These are phyloP conservation scores for Paramecium bursaria DNA, from an alignment of 73 alveolate species.

Conservation along the genomic window DNA sequence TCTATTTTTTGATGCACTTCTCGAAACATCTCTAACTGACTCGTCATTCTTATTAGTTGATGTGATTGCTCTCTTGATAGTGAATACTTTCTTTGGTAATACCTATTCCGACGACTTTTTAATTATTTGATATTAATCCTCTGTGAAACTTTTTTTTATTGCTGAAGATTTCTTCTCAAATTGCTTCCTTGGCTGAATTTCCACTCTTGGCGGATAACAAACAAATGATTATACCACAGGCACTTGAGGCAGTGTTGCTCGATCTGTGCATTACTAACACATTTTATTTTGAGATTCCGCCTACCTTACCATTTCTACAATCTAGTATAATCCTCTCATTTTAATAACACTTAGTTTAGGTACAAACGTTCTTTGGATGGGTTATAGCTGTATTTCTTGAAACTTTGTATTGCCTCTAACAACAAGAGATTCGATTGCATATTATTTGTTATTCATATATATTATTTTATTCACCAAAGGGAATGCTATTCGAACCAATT, in stretches of 20 bases:
- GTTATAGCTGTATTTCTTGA: not conserved
- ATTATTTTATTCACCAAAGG: slow-evolving; percentile 58
- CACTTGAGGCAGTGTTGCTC: not conserved
- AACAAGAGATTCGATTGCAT: slow-evolving; percentile 4
- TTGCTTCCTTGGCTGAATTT: slow-evolving; percentile 13
- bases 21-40: no score
- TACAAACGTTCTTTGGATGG: not conserved
- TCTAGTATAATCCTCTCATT: slow-evolving; percentile 28
- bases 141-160: not conserved
- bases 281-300: not conserved
- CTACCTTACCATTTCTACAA: not conserved
- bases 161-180: not conserved
- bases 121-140: slow-evolving; percentile 2
- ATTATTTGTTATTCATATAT: no score
- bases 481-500: slow-evolving; percentile 52
- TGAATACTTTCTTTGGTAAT: not conserved
- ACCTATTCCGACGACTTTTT: not conserved
- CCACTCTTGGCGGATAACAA: slow-evolving; percentile 41
- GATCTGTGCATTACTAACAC: not conserved
- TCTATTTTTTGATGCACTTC: no score
- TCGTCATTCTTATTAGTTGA: no score
- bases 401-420: slow-evolving; percentile 35
- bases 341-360: slow-evolving; percentile 6
- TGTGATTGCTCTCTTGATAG: not conserved
- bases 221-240: no score